Conservation (phyloP, 768 basidiomycete genomes). For the Phanerochaete sordida region DNA sequence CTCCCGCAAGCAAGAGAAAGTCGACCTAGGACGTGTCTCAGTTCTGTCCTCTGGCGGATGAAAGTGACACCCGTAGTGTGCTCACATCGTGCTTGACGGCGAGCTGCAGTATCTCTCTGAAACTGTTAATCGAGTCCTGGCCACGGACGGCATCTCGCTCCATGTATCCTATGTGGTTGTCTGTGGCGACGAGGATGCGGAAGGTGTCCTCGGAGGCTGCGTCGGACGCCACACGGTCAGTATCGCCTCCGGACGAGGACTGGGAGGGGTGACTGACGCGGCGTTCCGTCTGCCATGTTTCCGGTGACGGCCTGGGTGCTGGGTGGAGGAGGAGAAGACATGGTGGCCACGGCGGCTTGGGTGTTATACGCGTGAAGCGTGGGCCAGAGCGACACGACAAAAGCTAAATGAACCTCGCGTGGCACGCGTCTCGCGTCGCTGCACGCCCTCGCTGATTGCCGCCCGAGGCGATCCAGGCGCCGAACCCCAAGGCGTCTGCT, state of each 20-base stretch:
- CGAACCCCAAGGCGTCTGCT: neutral
- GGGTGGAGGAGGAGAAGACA: neutral
- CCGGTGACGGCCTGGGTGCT: neutral
- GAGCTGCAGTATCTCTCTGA: slow-evolving; percentile 88
- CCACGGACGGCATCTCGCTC: slow-evolving; percentile 94
- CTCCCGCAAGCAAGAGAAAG: slow-evolving; percentile 91
- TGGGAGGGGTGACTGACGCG: slow-evolving; percentile 29
- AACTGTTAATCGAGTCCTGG: slow-evolving; percentile 93
- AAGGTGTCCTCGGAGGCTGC: slow-evolving; percentile 66
- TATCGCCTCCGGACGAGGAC: neutral
- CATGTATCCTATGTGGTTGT: slow-evolving; percentile 93
- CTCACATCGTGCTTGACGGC: slow-evolving; percentile 85
- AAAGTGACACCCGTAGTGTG: too few species aligned
- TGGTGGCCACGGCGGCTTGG: neutral
- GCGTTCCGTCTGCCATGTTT: slow-evolving; percentile 19
- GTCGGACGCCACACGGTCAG: slow-evolving; percentile 1
- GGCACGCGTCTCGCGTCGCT: slow-evolving; percentile 1
- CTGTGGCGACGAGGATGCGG: slow-evolving; percentile 86
- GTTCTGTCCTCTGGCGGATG: too few species aligned
- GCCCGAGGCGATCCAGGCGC: neutral
- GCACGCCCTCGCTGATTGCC: neutral
- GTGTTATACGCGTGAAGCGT: neutral
- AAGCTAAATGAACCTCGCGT: slow-evolving; percentile 1
- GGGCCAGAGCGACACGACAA: too few species aligned
- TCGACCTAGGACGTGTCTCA: slow-evolving; percentile 62